Percentiles rank a stretch among this genome's conserved stretches.
These are phyloP conservation scores for Glycine latifolia DNA, from an alignment of 306 rosid genomes.

Conservation along the genomic window DNA sequence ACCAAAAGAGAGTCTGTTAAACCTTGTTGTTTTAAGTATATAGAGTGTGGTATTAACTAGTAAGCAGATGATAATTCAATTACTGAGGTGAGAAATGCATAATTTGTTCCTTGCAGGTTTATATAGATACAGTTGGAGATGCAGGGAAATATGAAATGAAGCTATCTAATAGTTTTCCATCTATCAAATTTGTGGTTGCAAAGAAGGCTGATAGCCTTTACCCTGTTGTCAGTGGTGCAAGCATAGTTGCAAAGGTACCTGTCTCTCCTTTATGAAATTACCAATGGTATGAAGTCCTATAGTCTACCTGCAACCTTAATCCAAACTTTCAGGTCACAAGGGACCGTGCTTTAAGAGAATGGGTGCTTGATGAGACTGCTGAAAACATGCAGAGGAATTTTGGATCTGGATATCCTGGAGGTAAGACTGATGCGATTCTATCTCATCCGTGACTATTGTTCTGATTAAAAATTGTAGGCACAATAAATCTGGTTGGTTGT, in stretches of 20 bases:
- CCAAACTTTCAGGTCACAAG: constrained; percentile 75
- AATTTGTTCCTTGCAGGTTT: constrained; percentile 67
- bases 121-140: constrained; percentile 93
- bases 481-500: constrained; percentile 44
- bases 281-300: neutral
- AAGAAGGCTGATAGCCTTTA: constrained; percentile 98
- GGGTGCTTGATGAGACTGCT: constrained; percentile 91
- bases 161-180: constrained; percentile 73
- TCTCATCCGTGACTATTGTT: constrained; percentile 3
- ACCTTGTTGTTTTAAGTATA: neutral
- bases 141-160: constrained; percentile 78
- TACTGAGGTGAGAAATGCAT: constrained; percentile 22
- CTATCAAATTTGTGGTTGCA: constrained; percentile 88
- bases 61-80: constrained; percentile 12
- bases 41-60: constrained; percentile 6
- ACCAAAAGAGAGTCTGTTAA: neutral
- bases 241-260: constrained; percentile 89
- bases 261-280: constrained; percentile 2
- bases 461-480: constrained; percentile 14
- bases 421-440: constrained; percentile 50
- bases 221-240: constrained; percentile 98
- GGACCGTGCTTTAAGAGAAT: constrained; percentile 78
- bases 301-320: constrained; percentile 13
- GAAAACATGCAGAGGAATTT: constrained; percentile 74
- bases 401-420: constrained; percentile 99